A percentile compares a stretch with the other conserved stretches of the same genome.
These are phyloP conservation scores for Rhododendron mucronatum DNA, from an alignment of 148 eudicot genomes.

Conservation along the genomic window DNA sequence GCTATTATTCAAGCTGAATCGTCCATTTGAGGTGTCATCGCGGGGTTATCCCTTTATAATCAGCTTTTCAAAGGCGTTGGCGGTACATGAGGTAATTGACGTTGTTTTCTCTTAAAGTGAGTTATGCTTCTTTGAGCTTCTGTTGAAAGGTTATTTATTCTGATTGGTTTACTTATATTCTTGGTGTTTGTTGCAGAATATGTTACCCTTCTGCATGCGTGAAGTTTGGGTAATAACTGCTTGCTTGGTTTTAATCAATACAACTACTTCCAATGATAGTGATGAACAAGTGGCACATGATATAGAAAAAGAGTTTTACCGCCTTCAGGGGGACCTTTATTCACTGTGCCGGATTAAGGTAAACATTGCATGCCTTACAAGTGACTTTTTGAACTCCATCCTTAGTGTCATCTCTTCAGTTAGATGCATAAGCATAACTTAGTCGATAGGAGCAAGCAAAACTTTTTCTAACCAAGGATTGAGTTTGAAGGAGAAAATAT, in stretches of 20 bases:
- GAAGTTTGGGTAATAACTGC: conserved; percentile 97
- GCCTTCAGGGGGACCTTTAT: conserved; percentile 85
- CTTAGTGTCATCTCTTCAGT: neutral
- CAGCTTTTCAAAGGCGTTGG: conserved; percentile 77
- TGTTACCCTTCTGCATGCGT: conserved; percentile 87
- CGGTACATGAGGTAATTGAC: conserved; percentile 62
- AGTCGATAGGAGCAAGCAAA: neutral
- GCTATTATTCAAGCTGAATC: conserved; percentile 83
- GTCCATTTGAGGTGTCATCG: conserved; percentile 93
- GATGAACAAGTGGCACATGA: conserved; percentile 71
- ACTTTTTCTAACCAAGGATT: neutral
- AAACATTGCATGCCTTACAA: conserved; percentile 5
- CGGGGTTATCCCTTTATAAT: conserved; percentile 83
- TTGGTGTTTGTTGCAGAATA: conserved; percentile 38
- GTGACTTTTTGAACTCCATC: neutral
- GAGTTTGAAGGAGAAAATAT: neutral
- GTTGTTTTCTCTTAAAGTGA: neutral
- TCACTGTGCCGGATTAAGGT: conserved; percentile 89
- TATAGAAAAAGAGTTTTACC: conserved; percentile 81
- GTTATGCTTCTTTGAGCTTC: conserved; percentile 4
- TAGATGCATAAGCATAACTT: neutral
- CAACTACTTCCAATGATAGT: conserved; percentile 59
- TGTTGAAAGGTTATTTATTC: neutral
- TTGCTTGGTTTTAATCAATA: conserved; percentile 67
- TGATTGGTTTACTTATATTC: conserved; percentile 12